Conservation (phyloP, 257 asterid species). For the Solanum pinnatisectum region DNA sequence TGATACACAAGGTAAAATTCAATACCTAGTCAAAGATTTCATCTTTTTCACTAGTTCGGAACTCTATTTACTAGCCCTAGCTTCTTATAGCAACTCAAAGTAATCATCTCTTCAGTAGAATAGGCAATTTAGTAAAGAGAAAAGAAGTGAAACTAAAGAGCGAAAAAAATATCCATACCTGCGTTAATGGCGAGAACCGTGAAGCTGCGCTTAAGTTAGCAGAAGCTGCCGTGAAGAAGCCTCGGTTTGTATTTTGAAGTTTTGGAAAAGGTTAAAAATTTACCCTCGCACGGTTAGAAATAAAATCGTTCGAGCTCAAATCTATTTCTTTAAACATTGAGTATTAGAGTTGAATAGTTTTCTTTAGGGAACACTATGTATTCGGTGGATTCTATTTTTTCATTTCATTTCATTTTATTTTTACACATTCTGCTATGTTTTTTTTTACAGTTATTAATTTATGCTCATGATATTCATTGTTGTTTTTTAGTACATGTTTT, state of each 20-base stretch:
- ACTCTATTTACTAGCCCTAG: not conserved
- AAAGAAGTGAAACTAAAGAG: not conserved
- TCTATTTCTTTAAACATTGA: no score
- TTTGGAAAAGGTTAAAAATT: not conserved
- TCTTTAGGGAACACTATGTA: no score
- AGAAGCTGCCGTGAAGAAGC: not conserved
- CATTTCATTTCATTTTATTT: no score
- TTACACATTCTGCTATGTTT: no score
- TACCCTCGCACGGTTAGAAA: no score
- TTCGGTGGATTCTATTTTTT: fast-evolving
- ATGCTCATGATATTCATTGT: no score
- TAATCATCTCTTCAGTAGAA: not conserved
- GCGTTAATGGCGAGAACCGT: not conserved
- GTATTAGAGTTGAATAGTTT: no score
- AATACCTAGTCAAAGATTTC: not conserved
- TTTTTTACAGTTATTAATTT: no score
- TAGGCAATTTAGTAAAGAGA: not conserved
- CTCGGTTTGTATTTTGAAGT: not conserved
- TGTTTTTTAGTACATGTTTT: no score
- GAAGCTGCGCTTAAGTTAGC: not conserved
- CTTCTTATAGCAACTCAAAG: not conserved
- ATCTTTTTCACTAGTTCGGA: not conserved
- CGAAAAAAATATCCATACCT: not conserved
- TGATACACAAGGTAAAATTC: not conserved
- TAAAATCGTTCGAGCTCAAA: no score